Evolutionary conservation across 2,329 filamentous ascomycete species (phyloP), one percentile per base, ranked within the genome.

Genomic region (Sclerotinia sclerotiorum): DNA sequence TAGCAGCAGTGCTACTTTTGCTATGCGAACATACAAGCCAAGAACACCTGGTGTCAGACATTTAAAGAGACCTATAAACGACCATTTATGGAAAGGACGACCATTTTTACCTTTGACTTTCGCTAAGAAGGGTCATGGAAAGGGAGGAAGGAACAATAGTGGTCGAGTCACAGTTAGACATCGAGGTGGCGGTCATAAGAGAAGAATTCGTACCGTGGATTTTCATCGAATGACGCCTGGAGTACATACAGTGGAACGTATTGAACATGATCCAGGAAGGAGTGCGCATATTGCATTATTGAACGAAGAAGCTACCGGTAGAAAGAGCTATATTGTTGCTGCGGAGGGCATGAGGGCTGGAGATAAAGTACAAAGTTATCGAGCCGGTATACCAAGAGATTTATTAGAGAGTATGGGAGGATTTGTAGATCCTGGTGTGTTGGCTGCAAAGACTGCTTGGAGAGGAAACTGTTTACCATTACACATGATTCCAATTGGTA

Each of bases 401-500:
- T 82, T 99, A 68, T 85, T 97, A 76, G 88, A 90, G 63, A 93
- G 89, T 77, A 98, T 99, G 94, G 95, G 95, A 70, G 94, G 95
- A 74, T 82, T 90, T 54, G 86, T 97, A 63, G 95, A 99, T 84
- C 93, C 94, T 15, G 96, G 96, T 90, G 92, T 99, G 79, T 82
- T 99, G 71, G 95, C 96, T 10, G 92, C 95, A 42, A 95, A 92
- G 82, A 99, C 96, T 32, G 94, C 93, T 1, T 94, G 94, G 82
- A 87, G 93, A 76, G 95, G 95, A 67, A 99, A 99, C 80, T 99
- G 95, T 78, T 81, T 99, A 74, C 95, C 95, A 19, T 84, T 99
- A 78, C 92, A 97, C 80, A 95, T 99, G 89, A 91, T 99, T 70
- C 96, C 95, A 1, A 86, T 97, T 51, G 94, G 95, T n/a, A 97